phyloP scores from a whole-genome alignment of 192 early-diverging fungal species.

The Podila epigama region DNA sequence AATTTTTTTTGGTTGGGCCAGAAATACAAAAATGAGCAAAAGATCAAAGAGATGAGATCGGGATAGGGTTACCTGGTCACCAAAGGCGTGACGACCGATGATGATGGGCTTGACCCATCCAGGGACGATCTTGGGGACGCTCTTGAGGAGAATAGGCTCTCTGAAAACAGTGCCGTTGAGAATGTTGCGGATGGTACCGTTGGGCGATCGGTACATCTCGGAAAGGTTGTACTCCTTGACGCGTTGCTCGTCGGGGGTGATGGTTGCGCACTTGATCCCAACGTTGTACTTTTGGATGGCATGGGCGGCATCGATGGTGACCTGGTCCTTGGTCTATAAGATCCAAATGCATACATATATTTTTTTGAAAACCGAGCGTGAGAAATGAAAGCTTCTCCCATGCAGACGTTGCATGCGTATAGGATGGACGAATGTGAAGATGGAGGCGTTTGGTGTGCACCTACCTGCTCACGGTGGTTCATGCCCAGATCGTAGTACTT shows the following conservation, averaged over 20 bases:
- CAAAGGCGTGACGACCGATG: slow-evolving; percentile 97
- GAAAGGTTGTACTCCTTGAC: slow-evolving; percentile 95
- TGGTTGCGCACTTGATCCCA: slow-evolving; percentile 99
- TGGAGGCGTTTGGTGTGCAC: not conserved
- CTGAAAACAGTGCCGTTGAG: slow-evolving; percentile 97
- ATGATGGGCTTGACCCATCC: slow-evolving; percentile 94
- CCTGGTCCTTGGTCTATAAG: slow-evolving; percentile 69
- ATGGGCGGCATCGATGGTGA: slow-evolving; percentile 93
- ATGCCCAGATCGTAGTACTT: slow-evolving; percentile 98
- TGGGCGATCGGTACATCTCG: slow-evolving; percentile 97
- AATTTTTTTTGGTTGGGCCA: too few relatives aligned
- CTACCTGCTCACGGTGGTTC: slow-evolving; percentile 86
- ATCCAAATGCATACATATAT: slow-evolving; percentile 10
- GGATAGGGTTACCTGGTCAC: slow-evolving; percentile 77
- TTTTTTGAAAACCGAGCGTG: not conserved
- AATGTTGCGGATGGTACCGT: slow-evolving; percentile 96
- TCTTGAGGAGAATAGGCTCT: slow-evolving; percentile 94
- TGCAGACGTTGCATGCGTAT: not conserved
- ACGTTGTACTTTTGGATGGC: slow-evolving; percentile 98
- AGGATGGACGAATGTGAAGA: not conserved
- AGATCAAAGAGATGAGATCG: not conserved
- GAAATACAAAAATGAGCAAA: too few relatives aligned
- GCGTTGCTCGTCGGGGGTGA: slow-evolving; percentile 96
- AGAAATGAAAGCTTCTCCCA: not conserved
- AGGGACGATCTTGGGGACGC: slow-evolving; percentile 91